phyloP scores from a whole-genome alignment of 345 rosid species.

The Lepidium sativum region DNA sequence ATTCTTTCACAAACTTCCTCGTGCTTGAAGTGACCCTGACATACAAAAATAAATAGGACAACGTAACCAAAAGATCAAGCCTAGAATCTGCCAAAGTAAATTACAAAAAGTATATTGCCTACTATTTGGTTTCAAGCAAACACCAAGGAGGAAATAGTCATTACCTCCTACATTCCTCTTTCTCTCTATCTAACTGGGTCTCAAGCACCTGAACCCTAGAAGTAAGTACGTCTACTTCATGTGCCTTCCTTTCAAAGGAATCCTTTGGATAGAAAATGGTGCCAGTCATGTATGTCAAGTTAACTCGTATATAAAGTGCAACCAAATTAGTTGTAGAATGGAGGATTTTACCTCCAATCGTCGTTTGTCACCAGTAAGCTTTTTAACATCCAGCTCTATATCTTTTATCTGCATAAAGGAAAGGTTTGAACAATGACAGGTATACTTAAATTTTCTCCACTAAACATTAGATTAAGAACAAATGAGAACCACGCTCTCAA shows the following conservation, averaged over 20 bases:
- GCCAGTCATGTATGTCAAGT: background rate
- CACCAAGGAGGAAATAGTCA: background rate
- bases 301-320: constrained; percentile 5
- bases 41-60: constrained; percentile 9
- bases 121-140: background rate
- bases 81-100: background rate
- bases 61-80: constrained; percentile 14
- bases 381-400: constrained; percentile 37
- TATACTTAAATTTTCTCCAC: background rate
- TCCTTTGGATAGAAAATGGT: constrained; percentile 27
- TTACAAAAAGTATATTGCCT: background rate
- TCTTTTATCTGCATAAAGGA: constrained; percentile 55
- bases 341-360: constrained; percentile 45
- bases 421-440: background rate
- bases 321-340: constrained; percentile 23
- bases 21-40: constrained; percentile 67
- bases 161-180: constrained; percentile 72
- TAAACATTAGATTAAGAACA: background rate
- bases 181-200: constrained; percentile 61
- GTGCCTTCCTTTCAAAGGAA: constrained; percentile 47
- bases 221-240: constrained; percentile 60
- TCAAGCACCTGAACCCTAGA: constrained; percentile 67
- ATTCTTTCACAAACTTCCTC: constrained; percentile 66
- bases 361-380: constrained; percentile 41
- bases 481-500: background rate